Evolutionary conservation across 495 filamentous ascomycete species (phyloP), one percentile per base, ranked within the genome.

Genomic region (Penicillium turbatum): DNA sequence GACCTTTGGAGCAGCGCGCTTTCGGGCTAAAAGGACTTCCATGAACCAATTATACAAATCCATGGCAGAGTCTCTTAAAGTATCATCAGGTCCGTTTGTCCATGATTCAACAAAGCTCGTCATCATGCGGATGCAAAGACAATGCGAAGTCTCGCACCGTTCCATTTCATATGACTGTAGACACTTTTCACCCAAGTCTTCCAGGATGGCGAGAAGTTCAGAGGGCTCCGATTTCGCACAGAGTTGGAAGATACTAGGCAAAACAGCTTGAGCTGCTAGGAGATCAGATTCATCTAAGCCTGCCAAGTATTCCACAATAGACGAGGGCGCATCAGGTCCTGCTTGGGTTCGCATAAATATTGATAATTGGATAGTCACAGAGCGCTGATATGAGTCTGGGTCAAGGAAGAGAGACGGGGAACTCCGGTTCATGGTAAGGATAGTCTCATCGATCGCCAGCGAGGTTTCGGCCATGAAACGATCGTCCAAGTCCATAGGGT

Each of bases 11-110:
- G 91, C 92, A 13, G 87, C 75, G 48, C 82, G 79, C 15, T 79
- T 79, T 42, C 77, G 84, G 26, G 80, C 73, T 13, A 96, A 61
- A 1, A 82, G 77, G 15, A 72, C 75, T 31, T 81, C 82, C 17
- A 90, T 79, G 57, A 92, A 85, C 79, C 88, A 92, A 17, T 76
- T 66, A 68, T 96, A 97, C n/a, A 97, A 66, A 39, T 89, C 84
- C 41, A 82, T 77, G 24, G 82, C 89, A 48, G 78, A 74, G 1
- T 81, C 77, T 13, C 74, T 75, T 15, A 95, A 67, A n/a, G 81
- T 74, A 30, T 76, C 76, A 21, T 71, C 67, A 12, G 70, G 71
- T 2, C 69, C 71, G 36, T 75, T 72, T 17, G 73, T 78, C 89
- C 89, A 96, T 50, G 85, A 70, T 21, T 72, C 61, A 26, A 75